Evolutionary conservation across 192 early-diverging fungal genomes (phyloP).

Genomic region (Rhizoclosmatium globosum): DNA sequence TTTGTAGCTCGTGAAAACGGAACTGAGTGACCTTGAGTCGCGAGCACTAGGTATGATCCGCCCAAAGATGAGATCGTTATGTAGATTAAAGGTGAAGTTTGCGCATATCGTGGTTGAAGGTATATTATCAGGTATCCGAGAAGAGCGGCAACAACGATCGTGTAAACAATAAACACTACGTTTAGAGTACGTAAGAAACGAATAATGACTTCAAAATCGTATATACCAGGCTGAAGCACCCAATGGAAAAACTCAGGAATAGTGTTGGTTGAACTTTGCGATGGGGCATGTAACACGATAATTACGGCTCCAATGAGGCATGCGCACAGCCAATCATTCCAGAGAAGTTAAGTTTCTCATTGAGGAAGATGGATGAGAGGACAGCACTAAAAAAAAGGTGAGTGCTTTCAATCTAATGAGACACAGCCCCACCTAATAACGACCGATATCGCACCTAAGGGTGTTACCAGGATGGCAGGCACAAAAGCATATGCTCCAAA

Average conservation of each 20-base stretch:
- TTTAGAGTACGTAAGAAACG: background rate
- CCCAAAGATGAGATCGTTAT: conserved; percentile 58
- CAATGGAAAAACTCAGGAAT: conserved; percentile 56
- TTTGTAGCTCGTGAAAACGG: background rate
- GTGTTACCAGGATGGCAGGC: conserved; percentile 93
- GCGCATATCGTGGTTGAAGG: conserved; percentile 66
- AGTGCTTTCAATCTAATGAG: background rate
- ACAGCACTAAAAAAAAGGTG: conserved; percentile 54
- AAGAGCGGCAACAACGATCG: conserved; percentile 46
- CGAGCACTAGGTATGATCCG: conserved; percentile 66
- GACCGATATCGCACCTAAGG: conserved; percentile 86
- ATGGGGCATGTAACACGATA: conserved; percentile 60
- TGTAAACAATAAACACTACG: conserved; percentile 61
- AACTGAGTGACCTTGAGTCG: conserved; percentile 46
- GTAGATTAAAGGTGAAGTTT: conserved; percentile 58
- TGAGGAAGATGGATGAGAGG: conserved; percentile 65
- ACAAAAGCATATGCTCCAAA: conserved; percentile 96
- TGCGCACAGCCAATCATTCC: conserved; percentile 69
- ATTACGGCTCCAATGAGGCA: conserved; percentile 73
- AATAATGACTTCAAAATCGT: background rate
- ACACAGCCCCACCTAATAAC: conserved; percentile 72
- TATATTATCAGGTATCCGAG: conserved; percentile 58
- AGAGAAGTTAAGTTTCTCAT: conserved; percentile 63
- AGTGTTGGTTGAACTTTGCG: conserved; percentile 48
- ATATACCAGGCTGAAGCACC: conserved; percentile 64